These are phyloP conservation scores for Nicotiana otophora DNA, from an alignment of 257 asterid species.

Conservation along the genomic window DNA sequence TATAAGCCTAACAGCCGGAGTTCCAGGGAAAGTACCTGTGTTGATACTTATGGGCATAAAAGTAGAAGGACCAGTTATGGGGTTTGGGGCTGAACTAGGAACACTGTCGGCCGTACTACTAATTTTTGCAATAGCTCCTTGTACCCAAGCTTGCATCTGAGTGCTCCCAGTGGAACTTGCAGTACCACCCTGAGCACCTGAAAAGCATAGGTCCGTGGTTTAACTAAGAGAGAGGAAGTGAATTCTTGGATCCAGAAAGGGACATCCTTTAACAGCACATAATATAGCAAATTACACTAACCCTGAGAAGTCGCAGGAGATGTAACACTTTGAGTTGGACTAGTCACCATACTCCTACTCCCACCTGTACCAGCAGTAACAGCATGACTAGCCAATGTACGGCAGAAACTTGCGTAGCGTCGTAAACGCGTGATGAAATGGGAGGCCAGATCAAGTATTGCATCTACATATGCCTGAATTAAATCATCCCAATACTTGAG, in stretches of 20 bases:
- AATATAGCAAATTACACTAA: conserved; percentile 25
- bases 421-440: conserved; percentile 95
- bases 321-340: conserved; percentile 78
- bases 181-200: conserved; percentile 70
- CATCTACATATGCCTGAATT: conserved; percentile 92
- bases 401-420: conserved; percentile 99
- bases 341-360: conserved; percentile 77
- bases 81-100: conserved; percentile 79
- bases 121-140: conserved; percentile 98
- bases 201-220: conserved; percentile 15
- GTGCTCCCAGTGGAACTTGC: conserved; percentile 86
- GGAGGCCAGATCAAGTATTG: conserved; percentile 96
- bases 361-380: conserved; percentile 95
- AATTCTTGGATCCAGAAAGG: background rate
- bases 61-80: conserved; percentile 79
- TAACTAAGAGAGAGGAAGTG: conserved; percentile 4
- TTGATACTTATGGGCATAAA: conserved; percentile 95
- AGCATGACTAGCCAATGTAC: conserved; percentile 97
- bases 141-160: conserved; percentile 97
- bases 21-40: conserved; percentile 99
- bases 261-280: background rate
- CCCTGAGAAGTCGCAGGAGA: conserved; percentile 74
- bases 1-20: conserved; percentile 97
- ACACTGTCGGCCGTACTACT: conserved; percentile 76
- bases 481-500: conserved; percentile 18